These are phyloP conservation scores for Penicillium sp. DNA, from an alignment of 2,329 filamentous ascomycete genomes.

Conservation along the genomic window DNA sequence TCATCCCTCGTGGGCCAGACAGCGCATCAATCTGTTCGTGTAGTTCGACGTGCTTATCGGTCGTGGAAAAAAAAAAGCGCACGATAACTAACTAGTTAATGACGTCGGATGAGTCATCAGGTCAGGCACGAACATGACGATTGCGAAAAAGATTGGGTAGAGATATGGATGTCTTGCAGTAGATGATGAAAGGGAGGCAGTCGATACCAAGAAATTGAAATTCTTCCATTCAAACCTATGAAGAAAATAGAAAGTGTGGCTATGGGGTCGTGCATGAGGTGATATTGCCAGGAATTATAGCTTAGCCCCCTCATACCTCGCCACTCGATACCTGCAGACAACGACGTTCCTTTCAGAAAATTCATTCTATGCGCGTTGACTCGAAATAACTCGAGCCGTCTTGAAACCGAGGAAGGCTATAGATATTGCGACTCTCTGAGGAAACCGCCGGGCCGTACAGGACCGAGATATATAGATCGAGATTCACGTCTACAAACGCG, in stretches of 20 bases:
- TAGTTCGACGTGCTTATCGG: constrained; percentile 3
- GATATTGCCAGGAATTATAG: not conserved
- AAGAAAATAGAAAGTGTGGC: not conserved
- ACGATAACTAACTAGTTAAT: constrained; percentile 1
- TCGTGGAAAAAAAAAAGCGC: constrained; percentile 16
- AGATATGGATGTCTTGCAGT: too few relatives aligned
- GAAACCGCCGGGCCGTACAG: too few relatives aligned
- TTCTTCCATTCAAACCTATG: not conserved
- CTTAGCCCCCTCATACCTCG: not conserved
- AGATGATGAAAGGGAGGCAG: not conserved
- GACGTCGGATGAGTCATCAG: constrained; percentile 31
- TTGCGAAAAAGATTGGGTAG: not conserved
- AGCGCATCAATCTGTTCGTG: constrained; percentile 2
- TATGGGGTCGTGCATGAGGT: not conserved
- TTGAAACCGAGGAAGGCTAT: too few relatives aligned
- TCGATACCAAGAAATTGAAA: not conserved
- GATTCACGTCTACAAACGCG: too few relatives aligned
- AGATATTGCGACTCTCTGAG: not conserved
- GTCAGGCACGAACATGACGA: constrained; percentile 2
- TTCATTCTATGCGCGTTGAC: too few relatives aligned
- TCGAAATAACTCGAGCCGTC: too few relatives aligned
- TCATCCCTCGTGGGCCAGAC: constrained; percentile 14
- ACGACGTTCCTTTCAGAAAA: too few relatives aligned
- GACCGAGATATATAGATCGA: not conserved
- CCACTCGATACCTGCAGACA: not conserved